Base-by-base conservation (phyloP, 1,284 basidiomycete species). In the Exobasidium cylindrosporum region DNA sequence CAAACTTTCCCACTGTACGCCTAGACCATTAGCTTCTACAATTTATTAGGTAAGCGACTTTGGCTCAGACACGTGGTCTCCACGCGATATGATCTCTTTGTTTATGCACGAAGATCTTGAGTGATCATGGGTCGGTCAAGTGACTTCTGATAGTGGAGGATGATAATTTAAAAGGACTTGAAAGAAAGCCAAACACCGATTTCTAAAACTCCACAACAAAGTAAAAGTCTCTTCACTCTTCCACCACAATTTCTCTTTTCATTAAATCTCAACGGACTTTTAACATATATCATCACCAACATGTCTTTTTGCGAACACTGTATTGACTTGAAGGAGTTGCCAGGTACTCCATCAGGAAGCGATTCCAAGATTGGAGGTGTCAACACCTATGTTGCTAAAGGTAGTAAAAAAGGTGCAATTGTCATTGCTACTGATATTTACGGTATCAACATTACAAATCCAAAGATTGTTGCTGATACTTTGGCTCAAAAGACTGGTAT, bases 391-490 rank as follows among this genome's bases (percentile, higher is more conserved):
- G 63, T 65, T n/a, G 29, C 54, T n/a, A 26, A 30, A 21, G 55
- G 45, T 24, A 13, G n/a, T 21, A 23, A 31, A 10, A 58, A 62
- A 29, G 64, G 64, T 29, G 50, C 35, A 43, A 54, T 65, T 58
- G 23, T 63, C 40, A n/a, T 63, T 53, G 44, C 49, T 30, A 56
- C 64, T 35, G 64, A 65, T 55, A 63, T 65, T 54, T 65, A 23
- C 30, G 64, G 64, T n/a, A 52, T 64, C 6, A 53, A 43, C 23
- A 66, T 58, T 35, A 31, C 32, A 7, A 66, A 66, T 52, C 50
- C 61, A n/a, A 59, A 54, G 45, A 64, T 69, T n/a, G 45, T 68
- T 13, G 67, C 67, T 14, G 67, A 69, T 40, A 56, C 47, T 14
- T 47, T 59, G n/a, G 63, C 63, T 29, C 58, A 60, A 26, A 43